A percentile compares a stretch with the other conserved stretches of the same genome.
Conservation (phyloP, 1,284 basidiomycete species). For the Coniferiporia weirii region DNA sequence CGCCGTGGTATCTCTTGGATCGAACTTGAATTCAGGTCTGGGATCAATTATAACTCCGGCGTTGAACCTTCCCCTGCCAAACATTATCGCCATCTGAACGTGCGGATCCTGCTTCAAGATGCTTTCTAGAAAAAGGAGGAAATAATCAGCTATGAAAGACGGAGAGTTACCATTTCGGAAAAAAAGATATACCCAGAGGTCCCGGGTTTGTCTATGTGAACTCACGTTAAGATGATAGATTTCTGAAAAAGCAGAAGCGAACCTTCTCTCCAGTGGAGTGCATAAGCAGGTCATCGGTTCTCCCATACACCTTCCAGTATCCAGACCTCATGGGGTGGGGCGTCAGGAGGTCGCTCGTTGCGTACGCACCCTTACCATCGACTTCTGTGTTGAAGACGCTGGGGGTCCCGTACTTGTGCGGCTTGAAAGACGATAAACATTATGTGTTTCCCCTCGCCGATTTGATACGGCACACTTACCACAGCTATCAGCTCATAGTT, state of each 20-base stretch:
- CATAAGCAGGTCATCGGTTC: conserved; percentile 49
- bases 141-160: no score
- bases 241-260: no score
- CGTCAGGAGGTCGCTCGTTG: conserved; percentile 38
- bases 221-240: no score
- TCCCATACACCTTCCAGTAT: conserved; percentile 40
- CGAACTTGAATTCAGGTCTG: conserved; percentile 25
- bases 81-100: conserved; percentile 31
- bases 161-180: no score
- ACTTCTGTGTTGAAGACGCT: conserved; percentile 19
- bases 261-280: conserved; percentile 47
- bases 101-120: conserved; percentile 31
- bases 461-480: conserved; percentile 5
- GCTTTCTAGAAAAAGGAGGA: conserved; percentile 11
- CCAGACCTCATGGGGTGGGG: conserved; percentile 41
- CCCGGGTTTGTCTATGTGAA: conserved; percentile 44
- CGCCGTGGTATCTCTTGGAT: conserved; percentile 27
- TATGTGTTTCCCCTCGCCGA: conserved; percentile 5
- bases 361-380: conserved; percentile 28
- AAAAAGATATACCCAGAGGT: conserved; percentile 30
- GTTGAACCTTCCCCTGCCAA: conserved; percentile 39
- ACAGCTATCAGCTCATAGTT: conserved; percentile 21
- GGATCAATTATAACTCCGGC: conserved; percentile 41
- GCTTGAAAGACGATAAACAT: conserved; percentile 16
- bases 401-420: conserved; percentile 9